Percentiles rank a stretch among this genome's conserved stretches.
These are phyloP conservation scores for Claviceps paspali DNA, from an alignment of 2,329 filamentous ascomycete species.

Conservation along the genomic window DNA sequence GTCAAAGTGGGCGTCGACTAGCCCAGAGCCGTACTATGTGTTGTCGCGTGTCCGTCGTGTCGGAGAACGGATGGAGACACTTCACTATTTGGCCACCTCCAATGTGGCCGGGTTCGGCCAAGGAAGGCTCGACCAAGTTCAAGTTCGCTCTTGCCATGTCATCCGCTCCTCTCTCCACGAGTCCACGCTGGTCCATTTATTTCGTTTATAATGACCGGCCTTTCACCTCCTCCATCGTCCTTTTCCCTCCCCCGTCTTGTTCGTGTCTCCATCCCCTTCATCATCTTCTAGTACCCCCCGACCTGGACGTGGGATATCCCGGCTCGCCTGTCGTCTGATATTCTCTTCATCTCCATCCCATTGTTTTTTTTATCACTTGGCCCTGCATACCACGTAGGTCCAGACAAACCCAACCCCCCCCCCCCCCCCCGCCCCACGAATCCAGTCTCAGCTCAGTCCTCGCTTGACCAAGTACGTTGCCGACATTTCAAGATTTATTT, in stretches of 20 bases:
- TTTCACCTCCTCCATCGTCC: not conserved
- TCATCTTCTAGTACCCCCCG: not conserved
- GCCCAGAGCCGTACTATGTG: too few species aligned
- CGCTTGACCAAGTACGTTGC: too few species aligned
- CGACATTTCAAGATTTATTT: too few species aligned
- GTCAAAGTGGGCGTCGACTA: not conserved
- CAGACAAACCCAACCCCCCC: not conserved
- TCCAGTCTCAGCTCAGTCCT: too few species aligned
- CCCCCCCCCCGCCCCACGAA: too few species aligned
- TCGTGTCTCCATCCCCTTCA: not conserved
- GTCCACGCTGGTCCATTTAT: too few species aligned
- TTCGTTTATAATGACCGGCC: too few species aligned
- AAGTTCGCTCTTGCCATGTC: not conserved
- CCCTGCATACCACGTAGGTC: not conserved
- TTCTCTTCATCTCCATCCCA: constrained; percentile 1
- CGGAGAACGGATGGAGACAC: too few species aligned
- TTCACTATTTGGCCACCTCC: too few species aligned
- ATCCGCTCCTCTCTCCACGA: too few species aligned
- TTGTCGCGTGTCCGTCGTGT: too few species aligned
- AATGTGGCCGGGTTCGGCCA: not conserved
- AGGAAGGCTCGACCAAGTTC: not conserved
- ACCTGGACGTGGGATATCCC: too few species aligned
- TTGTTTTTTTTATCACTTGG: not conserved
- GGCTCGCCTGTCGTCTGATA: not conserved
- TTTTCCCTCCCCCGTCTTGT: not conserved